Evolutionary conservation across 331 rosid genomes (phyloP), one percentile per base, ranked within the genome.

Genomic region (Cucumis variabilis): DNA sequence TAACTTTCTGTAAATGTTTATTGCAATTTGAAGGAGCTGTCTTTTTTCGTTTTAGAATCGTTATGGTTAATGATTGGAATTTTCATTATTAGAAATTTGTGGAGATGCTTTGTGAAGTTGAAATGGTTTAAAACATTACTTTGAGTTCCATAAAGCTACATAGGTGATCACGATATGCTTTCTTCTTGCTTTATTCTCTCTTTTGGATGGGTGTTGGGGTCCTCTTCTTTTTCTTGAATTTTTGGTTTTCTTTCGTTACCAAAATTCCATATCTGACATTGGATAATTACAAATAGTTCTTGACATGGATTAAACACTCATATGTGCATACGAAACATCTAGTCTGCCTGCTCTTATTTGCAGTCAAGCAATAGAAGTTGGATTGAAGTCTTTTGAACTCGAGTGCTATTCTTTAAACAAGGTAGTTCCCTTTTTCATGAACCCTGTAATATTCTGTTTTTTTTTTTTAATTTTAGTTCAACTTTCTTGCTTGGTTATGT

Each of bases 251-350:
- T 76, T 85, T 33, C 11, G 66, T 51, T 66, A 24, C 53, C 73
- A 7, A 19, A 20, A 82, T 60, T 82, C 55, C 69, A 68, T 12
- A 60, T 82, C 23, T 41, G 55, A 41, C 60, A n/a, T 44, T 63
- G 60, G 15, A 41, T 24, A 13, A 46, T 86, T 82, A 12, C 91
- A 92, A 92, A 91, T 92, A 41, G 94, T 92, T 78, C 91, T 92
- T 10, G 94, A 92, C 89, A 70, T 92, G 88, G 94, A 92, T 79
- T 92, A 92, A 86, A 92, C 94, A 62, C 92, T 92, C 7, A 87
- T 92, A 15, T 92, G 94, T 82, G 92, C 94, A 27, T 92, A 92
- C 33, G 94, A 92, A 87, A 55, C 92, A 30, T 89, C 92, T 19
- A 88, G 88, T 79, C 79, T 90, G 82, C 92, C 94, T 11, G 44